Percentiles rank a stretch among this genome's conserved stretches.
These are phyloP conservation scores for Solanum ossicruentum DNA, from an alignment of 257 asterid species.

Conservation along the genomic window DNA sequence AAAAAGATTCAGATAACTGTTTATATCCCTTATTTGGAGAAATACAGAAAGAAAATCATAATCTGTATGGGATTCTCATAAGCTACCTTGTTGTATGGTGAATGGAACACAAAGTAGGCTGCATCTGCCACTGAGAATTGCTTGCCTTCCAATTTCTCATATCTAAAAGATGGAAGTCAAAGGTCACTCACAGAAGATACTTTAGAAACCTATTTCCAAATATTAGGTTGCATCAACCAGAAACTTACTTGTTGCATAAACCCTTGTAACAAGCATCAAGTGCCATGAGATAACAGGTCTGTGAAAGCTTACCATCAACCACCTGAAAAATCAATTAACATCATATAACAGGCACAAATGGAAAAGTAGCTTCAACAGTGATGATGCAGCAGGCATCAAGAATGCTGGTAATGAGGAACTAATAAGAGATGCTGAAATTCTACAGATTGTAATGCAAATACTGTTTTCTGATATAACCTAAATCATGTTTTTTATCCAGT, in stretches of 20 bases:
- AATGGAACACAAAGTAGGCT: slow-evolving; percentile 79
- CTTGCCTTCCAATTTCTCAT: slow-evolving; percentile 73
- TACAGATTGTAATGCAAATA: not conserved
- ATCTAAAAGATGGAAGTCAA: slow-evolving; percentile 30
- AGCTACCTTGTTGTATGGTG: slow-evolving; percentile 96
- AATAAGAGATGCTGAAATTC: not conserved
- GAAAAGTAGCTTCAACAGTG: not conserved
- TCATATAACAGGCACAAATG: not conserved
- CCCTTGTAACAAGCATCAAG: slow-evolving; percentile 87
- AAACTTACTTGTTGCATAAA: slow-evolving; percentile 64
- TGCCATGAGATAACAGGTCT: slow-evolving; percentile 97
- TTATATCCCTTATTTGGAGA: not conserved
- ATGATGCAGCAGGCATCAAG: not conserved
- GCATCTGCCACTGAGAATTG: slow-evolving; percentile 70
- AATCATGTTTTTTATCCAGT: not conserved
- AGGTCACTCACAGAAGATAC: not conserved
- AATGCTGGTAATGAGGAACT: not conserved
- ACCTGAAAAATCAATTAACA: slow-evolving; percentile 32
- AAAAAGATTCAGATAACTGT: not conserved
- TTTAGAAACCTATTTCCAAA: not conserved
- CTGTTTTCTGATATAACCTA: not conserved
- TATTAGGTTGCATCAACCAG: not conserved
- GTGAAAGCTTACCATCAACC: slow-evolving; percentile 99
- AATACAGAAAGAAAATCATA: not conserved
- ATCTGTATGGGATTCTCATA: not conserved